phyloP scores from a whole-genome alignment of 257 asterid genomes.

The Hygrophila difformis region DNA sequence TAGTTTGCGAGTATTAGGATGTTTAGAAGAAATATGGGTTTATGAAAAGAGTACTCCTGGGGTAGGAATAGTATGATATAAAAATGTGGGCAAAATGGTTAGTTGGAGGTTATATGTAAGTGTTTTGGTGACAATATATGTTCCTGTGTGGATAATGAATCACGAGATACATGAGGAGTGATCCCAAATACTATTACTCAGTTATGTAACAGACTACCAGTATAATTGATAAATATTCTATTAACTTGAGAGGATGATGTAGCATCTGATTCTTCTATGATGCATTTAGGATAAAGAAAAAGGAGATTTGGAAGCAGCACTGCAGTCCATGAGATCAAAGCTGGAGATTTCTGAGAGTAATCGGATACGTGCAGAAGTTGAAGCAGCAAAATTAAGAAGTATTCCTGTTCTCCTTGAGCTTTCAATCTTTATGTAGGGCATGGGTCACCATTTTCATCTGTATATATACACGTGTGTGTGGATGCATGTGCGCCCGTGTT shows the following conservation, averaged over 20 bases:
- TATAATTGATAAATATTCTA: conserved; percentile 1
- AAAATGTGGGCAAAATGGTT: no score
- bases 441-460: conserved; percentile 16
- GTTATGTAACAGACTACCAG: no score
- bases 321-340: conserved; percentile 68
- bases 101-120: no score
- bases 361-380: conserved; percentile 81
- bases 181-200: no score
- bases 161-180: neutral
- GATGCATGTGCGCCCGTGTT: conserved; percentile 14
- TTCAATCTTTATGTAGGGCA: conserved; percentile 9
- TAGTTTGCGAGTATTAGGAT: no score
- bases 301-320: conserved; percentile 50
- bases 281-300: conserved; percentile 73
- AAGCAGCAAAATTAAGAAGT: conserved; percentile 89
- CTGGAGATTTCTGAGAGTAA: conserved; percentile 83
- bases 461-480: no score
- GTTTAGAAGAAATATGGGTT: no score
- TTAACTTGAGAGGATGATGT: conserved; percentile 7
- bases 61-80: no score
- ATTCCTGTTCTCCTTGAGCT: conserved; percentile 18
- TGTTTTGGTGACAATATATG: neutral
- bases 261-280: conserved; percentile 8
- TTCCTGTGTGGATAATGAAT: conserved; percentile 4
- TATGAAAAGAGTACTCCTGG: no score